Percentiles rank a stretch among this genome's conserved stretches.
Conservation (phyloP, 768 basidiomycete species). For the Mrakia gelida region DNA sequence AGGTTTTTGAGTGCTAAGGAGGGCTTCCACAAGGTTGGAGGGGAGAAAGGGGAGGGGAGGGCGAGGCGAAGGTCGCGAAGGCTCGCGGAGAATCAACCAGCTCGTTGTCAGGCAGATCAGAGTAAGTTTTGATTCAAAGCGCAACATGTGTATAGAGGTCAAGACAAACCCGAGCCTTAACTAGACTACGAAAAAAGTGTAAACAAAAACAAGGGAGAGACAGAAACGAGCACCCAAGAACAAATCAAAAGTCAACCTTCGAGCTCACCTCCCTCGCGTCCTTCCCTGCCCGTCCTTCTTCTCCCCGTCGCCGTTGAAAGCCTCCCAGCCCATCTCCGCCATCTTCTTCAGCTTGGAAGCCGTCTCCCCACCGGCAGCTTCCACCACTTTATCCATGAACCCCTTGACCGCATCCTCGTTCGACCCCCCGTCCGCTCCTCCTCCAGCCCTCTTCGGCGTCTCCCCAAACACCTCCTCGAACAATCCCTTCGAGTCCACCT, state of each 20-base stretch:
- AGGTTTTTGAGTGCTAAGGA: not conserved
- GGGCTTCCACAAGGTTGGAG: not conserved
- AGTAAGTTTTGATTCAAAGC: too few species aligned
- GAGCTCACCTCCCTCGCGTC: not conserved
- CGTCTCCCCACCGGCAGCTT: not conserved
- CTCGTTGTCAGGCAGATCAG: too few species aligned
- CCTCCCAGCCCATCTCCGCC: not conserved
- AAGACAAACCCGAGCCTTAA: too few species aligned
- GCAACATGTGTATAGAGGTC: too few species aligned
- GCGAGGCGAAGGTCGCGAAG: not conserved
- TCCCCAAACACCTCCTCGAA: slow-evolving; percentile 14
- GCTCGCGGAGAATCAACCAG: not conserved
- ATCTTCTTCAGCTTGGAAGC: slow-evolving; percentile 1
- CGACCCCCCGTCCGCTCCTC: too few species aligned
- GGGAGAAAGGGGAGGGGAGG: not conserved
- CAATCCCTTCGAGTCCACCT: not conserved
- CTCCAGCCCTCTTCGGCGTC: not conserved
- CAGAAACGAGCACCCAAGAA: too few species aligned
- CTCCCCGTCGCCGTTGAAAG: not conserved
- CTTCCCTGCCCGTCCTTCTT: not conserved
- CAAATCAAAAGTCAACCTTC: too few species aligned
- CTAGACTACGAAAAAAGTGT: too few species aligned
- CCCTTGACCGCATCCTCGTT: not conserved
- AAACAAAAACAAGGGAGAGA: too few species aligned
- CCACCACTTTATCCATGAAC: slow-evolving; percentile 6